phyloP scores from a whole-genome alignment of 2,329 filamentous ascomycete genomes.

The Beauveria rudraprayagi region DNA sequence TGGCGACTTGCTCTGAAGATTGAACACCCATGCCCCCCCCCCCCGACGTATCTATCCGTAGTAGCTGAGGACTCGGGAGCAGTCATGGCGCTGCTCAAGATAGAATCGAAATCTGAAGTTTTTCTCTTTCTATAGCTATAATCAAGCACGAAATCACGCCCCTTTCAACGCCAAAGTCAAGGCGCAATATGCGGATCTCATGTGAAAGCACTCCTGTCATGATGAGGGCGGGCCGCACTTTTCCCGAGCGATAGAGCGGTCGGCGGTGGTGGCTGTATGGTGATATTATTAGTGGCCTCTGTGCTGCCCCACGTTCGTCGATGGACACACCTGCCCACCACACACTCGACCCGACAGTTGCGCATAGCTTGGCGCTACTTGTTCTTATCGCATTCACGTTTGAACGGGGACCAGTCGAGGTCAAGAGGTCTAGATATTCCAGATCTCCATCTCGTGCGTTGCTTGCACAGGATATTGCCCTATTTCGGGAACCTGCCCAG shows the following conservation, averaged over 20 bases:
- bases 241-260: constrained; percentile 3
- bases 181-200: neutral
- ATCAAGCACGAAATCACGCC: neutral
- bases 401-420: neutral
- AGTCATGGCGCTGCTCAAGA: neutral
- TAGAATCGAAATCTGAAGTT: too few relatives aligned
- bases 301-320: constrained; percentile 9
- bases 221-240: constrained; percentile 6
- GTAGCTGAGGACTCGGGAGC: neutral
- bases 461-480: neutral
- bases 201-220: neutral
- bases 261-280: neutral
- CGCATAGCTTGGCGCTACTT: constrained; percentile 8
- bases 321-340: neutral
- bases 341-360: constrained; percentile 3
- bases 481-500: constrained; percentile 10
- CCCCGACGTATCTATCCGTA: neutral
- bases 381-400: neutral
- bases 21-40: neutral
- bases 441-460: neutral
- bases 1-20: neutral
- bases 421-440: neutral
- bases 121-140: too few relatives aligned
- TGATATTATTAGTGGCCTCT: constrained; percentile 5
- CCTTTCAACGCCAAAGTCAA: neutral